A percentile compares a stretch with the other conserved stretches of the same genome.
phyloP scores from a whole-genome alignment of 2,329 filamentous ascomycete species.

The Fusarium burgessii region DNA sequence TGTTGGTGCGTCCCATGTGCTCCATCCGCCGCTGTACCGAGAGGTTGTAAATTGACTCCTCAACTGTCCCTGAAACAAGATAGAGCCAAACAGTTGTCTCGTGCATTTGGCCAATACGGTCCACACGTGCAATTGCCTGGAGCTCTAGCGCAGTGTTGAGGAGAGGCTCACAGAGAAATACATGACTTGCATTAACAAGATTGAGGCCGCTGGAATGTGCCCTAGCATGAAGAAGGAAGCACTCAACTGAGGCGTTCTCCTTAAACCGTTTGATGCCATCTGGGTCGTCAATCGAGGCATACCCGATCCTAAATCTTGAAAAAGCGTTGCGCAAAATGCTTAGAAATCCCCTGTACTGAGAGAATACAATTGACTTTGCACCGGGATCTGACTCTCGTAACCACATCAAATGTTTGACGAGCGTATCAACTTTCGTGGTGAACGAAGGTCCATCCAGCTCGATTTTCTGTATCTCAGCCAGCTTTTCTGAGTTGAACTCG shows the following conservation, averaged over 20 bases:
- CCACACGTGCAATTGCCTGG: slow-evolving; percentile 93
- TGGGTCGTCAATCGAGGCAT: slow-evolving; percentile 74
- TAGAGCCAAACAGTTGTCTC: slow-evolving; percentile 97
- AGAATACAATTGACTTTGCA: slow-evolving; percentile 93
- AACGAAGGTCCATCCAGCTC: slow-evolving; percentile 80
- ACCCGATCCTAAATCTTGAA: slow-evolving; percentile 76
- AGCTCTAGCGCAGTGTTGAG: slow-evolving; percentile 94
- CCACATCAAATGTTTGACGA: slow-evolving; percentile 86
- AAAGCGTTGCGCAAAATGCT: slow-evolving; percentile 79
- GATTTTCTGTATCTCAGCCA: slow-evolving; percentile 85
- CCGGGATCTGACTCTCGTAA: slow-evolving; percentile 85
- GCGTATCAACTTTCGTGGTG: slow-evolving; percentile 89
- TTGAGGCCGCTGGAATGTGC: slow-evolving; percentile 91
- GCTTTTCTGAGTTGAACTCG: slow-evolving; percentile 75
- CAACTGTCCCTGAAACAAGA: slow-evolving; percentile 88
- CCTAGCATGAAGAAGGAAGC: slow-evolving; percentile 89
- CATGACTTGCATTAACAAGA: slow-evolving; percentile 90
- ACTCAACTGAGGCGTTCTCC: slow-evolving; percentile 77
- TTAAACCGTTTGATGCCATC: slow-evolving; percentile 82
- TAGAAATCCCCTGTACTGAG: slow-evolving; percentile 86
- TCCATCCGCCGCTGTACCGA: slow-evolving; percentile 82
- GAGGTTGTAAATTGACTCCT: slow-evolving; percentile 90
- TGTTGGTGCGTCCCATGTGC: slow-evolving; percentile 70
- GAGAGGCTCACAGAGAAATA: slow-evolving; percentile 93
- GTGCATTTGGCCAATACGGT: slow-evolving; percentile 90